These are phyloP conservation scores for Hymenoscyphus occultus DNA, from an alignment of 2,329 filamentous ascomycete genomes.

Conservation along the genomic window DNA sequence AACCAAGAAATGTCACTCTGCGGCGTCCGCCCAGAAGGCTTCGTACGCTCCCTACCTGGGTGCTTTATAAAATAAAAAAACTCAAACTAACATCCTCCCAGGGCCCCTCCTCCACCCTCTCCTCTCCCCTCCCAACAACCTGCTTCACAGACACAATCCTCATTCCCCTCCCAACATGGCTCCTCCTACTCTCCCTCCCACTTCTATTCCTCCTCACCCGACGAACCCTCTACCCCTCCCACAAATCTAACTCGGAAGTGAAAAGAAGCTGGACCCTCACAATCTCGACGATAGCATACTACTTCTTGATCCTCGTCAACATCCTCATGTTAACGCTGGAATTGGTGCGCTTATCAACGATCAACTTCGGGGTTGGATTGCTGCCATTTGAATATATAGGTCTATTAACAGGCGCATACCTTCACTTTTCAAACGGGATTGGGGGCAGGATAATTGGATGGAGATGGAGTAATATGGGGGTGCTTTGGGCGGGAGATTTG, in stretches of 20 bases:
- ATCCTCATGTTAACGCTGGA: conserved; percentile 37
- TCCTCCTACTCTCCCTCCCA: conserved; percentile 33
- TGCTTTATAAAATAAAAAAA: neutral
- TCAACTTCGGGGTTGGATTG: conserved; percentile 36
- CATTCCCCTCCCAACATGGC: conserved; percentile 37
- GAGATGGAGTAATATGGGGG: conserved; percentile 28
- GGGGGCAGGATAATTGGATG: conserved; percentile 26
- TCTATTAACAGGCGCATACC: conserved; percentile 27
- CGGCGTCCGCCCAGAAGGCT: conserved; percentile 36
- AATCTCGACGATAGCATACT: conserved; percentile 29
- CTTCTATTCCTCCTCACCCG: conserved; percentile 26
- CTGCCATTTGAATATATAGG: conserved; percentile 38
- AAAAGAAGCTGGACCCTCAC: conserved; percentile 24
- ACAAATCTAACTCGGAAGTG: conserved; percentile 25
- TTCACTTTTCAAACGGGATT: conserved; percentile 31
- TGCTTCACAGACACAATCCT: conserved; percentile 39
- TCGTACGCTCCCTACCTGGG: conserved; percentile 26
- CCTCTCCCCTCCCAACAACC: conserved; percentile 37
- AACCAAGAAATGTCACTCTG: conserved; percentile 28
- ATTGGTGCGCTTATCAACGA: conserved; percentile 34
- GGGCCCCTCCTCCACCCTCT: conserved; percentile 36
- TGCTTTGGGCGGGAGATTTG: conserved; percentile 35
- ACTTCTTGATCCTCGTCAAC: conserved; percentile 34
- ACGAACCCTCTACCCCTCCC: conserved; percentile 23
- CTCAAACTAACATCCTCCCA: conserved; percentile 17